Evolutionary conservation across 2,329 filamentous ascomycete genomes (phyloP).

Genomic region (Paecilomyces sp.): DNA sequence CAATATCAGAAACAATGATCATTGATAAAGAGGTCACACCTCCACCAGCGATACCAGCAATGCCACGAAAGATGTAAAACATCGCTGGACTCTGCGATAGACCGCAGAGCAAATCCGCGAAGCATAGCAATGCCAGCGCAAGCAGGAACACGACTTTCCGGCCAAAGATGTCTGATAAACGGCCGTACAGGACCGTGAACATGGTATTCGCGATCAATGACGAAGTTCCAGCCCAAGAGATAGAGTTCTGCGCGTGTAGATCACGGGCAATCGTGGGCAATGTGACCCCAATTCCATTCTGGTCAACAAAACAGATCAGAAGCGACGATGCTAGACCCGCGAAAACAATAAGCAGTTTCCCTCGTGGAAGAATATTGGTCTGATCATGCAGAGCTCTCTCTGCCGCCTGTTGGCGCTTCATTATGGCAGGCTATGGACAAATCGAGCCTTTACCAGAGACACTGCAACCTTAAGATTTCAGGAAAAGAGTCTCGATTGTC

Average conservation of each 20-base stretch:
- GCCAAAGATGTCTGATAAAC: slow-evolving; percentile 55
- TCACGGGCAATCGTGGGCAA: slow-evolving; percentile 47
- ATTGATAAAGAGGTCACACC: slow-evolving; percentile 54
- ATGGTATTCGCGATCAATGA: slow-evolving; percentile 61
- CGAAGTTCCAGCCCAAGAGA: slow-evolving; percentile 66
- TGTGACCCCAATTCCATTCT: slow-evolving; percentile 50
- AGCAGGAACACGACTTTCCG: slow-evolving; percentile 52
- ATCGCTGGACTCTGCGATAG: slow-evolving; percentile 49
- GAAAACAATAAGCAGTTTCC: slow-evolving; percentile 43
- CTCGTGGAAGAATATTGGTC: slow-evolving; percentile 49
- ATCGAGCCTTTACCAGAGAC: slow-evolving; percentile 1
- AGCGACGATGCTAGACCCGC: slow-evolving; percentile 45
- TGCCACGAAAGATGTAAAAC: slow-evolving; percentile 55
- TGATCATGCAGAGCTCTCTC: slow-evolving; percentile 48
- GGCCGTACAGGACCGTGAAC: slow-evolving; percentile 59
- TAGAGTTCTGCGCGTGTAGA: slow-evolving; percentile 37
- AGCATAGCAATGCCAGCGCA: slow-evolving; percentile 45
- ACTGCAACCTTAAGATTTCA: background rate
- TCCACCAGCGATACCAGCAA: slow-evolving; percentile 56
- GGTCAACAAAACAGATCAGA: slow-evolving; percentile 51
- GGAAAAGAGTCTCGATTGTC: background rate
- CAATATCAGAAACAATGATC: slow-evolving; percentile 57
- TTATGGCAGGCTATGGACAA: slow-evolving; percentile 7
- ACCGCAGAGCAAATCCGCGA: slow-evolving; percentile 55
- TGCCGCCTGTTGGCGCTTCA: slow-evolving; percentile 30